Base-by-base conservation (phyloP, 2,329 filamentous ascomycete genomes). In the Aureobasidium sp. region DNA sequence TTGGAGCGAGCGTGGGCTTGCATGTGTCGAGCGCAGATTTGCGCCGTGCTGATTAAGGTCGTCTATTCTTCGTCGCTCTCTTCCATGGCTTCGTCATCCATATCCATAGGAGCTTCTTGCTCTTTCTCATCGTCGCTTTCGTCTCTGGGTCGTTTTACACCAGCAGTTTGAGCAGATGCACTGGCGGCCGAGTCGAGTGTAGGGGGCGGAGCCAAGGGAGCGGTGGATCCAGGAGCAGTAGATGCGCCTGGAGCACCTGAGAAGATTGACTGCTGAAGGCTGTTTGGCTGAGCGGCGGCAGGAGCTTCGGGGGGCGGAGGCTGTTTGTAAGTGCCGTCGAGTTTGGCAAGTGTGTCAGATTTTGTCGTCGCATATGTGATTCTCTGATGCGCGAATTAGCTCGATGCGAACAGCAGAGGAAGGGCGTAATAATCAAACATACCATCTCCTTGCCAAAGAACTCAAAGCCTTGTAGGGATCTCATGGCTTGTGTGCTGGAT, bases 401-500 rank as follows among this genome's bases (percentile, higher is more conserved):
- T 48, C 14, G 27, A 32, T 10, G 27, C 27, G 27, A 48, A n/a
- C 27, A 30, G 27, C 27, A 30, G 16, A 30, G 29, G 9, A n/a
- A n/a, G 0, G 13, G 27, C 14, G 27, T n/a, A 27, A 9, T 1
- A 5, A n/a, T 30, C 14, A n/a, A 48, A 30, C 88, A 65, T 74
- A 97, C 93, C 81, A 99, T 85, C 66, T 91, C 83, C 66, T 85
- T 86, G 16, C 92, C 94, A 66, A 95, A 87, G 66, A 99, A 91
- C 2, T 89, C 84, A 69, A 91, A 90, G 2, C 90, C 91, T 68
- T 97, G 88, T 51, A 97, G 78, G 11, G 90, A 86, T 66, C 93
- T 82, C 90, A 99, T 90, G 1, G 94, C 94, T 72, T 96, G 91
- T 29, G 92, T 96, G 57, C 91, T 91, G n/a, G 90, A 86, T 67